Percentiles rank a stretch among this genome's conserved stretches.
phyloP scores from a whole-genome alignment of 371 early-diverging fungal genomes.

The Homolaphlyctis polyrhiza region DNA sequence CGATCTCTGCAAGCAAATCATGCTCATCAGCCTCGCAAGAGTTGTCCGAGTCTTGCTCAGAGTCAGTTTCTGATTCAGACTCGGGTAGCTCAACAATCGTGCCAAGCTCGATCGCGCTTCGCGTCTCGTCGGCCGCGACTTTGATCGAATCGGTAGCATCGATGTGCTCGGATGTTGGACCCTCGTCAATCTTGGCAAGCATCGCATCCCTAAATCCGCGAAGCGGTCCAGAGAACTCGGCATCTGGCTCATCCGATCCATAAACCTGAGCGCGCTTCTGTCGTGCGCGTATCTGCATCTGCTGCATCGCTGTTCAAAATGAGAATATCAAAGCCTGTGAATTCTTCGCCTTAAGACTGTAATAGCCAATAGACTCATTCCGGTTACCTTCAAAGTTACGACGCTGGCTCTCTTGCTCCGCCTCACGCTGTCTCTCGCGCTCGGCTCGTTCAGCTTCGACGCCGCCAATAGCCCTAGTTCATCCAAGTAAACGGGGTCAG shows the following conservation, averaged over 20 bases:
- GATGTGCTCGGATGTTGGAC: background rate
- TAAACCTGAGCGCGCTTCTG: slow-evolving; percentile 24
- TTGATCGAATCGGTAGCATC: background rate
- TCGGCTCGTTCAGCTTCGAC: slow-evolving; percentile 44
- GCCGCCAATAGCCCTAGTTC: slow-evolving; percentile 38
- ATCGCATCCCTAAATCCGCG: background rate
- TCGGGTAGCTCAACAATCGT: too few species aligned
- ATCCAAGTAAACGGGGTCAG: background rate
- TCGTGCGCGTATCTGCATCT: slow-evolving; percentile 32
- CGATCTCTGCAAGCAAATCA: background rate
- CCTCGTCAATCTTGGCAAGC: slow-evolving; percentile 1
- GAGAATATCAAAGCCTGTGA: background rate
- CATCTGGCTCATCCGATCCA: slow-evolving; percentile 20
- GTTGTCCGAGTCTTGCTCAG: too few species aligned
- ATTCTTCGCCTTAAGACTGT: background rate
- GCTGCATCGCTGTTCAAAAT: slow-evolving; percentile 16
- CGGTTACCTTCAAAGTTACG: slow-evolving; percentile 46
- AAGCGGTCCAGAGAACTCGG: background rate
- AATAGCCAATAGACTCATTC: background rate
- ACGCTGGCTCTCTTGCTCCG: slow-evolving; percentile 30
- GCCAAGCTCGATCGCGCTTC: too few species aligned
- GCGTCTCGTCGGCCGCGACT: too few species aligned
- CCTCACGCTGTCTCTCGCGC: slow-evolving; percentile 36
- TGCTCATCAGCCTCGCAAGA: too few species aligned
- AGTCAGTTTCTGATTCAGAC: too few species aligned